Evolutionary conservation across 805 yeast genomes (phyloP).

Genomic region (Ogataea henricii): DNA sequence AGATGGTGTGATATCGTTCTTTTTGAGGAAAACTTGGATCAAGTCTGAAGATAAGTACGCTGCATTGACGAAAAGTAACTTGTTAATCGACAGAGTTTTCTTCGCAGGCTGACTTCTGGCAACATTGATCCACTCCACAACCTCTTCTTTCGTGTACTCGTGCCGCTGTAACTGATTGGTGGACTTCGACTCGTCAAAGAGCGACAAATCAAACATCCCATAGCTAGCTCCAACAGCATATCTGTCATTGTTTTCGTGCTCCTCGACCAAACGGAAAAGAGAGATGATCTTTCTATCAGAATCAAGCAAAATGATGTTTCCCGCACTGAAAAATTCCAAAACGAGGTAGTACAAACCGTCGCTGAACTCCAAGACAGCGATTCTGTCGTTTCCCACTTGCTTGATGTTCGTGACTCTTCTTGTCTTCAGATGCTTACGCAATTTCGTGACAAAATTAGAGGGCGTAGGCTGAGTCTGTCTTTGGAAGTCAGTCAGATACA

Average conservation of each 20-base stretch:
- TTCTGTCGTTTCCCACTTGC: slow-evolving; percentile 79
- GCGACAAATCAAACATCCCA: slow-evolving; percentile 53
- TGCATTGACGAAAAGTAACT: slow-evolving; percentile 63
- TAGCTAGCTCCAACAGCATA: slow-evolving; percentile 79
- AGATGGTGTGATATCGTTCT: slow-evolving; percentile 44
- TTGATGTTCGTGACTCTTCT: slow-evolving; percentile 71
- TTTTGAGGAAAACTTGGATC: slow-evolving; percentile 57
- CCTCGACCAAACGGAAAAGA: slow-evolving; percentile 76
- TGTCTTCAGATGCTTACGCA: slow-evolving; percentile 83
- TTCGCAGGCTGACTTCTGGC: slow-evolving; percentile 38
- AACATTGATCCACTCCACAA: slow-evolving; percentile 45
- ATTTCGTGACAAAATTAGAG: slow-evolving; percentile 78
- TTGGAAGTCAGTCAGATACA: slow-evolving; percentile 77
- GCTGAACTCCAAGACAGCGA: slow-evolving; percentile 80
- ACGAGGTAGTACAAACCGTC: slow-evolving; percentile 80
- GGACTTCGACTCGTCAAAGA: slow-evolving; percentile 38
- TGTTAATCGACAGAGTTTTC: slow-evolving; percentile 64
- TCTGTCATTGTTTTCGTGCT: slow-evolving; percentile 60
- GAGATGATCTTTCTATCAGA: slow-evolving; percentile 65
- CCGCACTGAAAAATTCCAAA: slow-evolving; percentile 93
- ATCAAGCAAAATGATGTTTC: slow-evolving; percentile 81
- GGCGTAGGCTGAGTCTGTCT: slow-evolving; percentile 83
- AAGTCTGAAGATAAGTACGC: slow-evolving; percentile 81
- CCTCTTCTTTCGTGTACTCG: slow-evolving; percentile 33
- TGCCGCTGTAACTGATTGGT: slow-evolving; percentile 3